Evolutionary conservation across 306 rosid genomes (phyloP).

Genomic region (Cucumis hystrix): DNA sequence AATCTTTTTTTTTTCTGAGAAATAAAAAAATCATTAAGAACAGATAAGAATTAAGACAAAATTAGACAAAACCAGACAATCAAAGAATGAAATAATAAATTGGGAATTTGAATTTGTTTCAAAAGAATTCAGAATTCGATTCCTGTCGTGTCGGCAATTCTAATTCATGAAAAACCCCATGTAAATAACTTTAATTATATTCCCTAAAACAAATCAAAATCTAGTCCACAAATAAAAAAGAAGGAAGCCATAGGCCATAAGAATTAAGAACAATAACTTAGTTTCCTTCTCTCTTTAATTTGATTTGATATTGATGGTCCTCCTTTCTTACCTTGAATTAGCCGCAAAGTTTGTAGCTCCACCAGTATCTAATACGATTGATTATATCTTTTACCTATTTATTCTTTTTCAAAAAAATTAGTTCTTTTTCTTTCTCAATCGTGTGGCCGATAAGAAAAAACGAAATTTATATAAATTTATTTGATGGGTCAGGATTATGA

Average conservation of each 20-base stretch:
- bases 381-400: neutral
- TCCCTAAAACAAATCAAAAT: neutral
- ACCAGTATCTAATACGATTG: neutral
- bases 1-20: neutral
- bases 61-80: neutral
- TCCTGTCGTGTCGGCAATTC: neutral
- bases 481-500: neutral
- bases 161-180: neutral
- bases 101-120: neutral
- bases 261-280: neutral
- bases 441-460: neutral
- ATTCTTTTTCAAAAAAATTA: neutral
- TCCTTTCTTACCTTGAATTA: neutral
- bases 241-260: neutral
- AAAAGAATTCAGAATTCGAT: neutral
- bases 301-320: neutral
- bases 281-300: neutral
- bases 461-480: neutral
- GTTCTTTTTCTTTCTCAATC: neutral
- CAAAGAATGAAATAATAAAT: neutral
- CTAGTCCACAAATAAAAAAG: neutral
- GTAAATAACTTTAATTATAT: neutral
- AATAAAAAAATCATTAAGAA: neutral
- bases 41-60: neutral
- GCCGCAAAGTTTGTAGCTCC: neutral